phyloP scores from a whole-genome alignment of 2,329 filamentous ascomycete species.

The Chaetomium sp. region DNA sequence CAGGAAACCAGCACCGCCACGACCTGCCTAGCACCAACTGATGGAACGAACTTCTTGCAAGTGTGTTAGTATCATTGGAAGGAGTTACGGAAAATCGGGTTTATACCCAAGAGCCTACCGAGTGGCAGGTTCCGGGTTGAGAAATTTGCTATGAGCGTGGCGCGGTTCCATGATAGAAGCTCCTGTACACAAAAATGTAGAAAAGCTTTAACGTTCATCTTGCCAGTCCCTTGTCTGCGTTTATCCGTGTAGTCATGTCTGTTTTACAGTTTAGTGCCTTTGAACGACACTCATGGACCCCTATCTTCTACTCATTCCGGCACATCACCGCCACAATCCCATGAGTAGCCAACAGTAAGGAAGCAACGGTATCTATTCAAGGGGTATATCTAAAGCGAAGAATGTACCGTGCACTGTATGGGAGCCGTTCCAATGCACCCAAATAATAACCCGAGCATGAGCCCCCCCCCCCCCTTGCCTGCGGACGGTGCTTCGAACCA shows the following conservation, averaged over 20 bases:
- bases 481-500: too few relatives aligned
- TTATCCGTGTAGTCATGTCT: background rate
- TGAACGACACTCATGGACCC: too few relatives aligned
- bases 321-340: too few relatives aligned
- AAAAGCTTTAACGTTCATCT: slow-evolving; percentile 3
- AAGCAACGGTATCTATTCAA: slow-evolving; percentile 4
- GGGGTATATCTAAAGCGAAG: slow-evolving; percentile 5
- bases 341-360: background rate
- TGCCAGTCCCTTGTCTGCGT: background rate
- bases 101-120: slow-evolving; percentile 1
- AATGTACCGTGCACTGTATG: background rate
- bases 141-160: background rate
- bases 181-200: slow-evolving; percentile 12
- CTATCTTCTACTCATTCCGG: too few relatives aligned
- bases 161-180: slow-evolving; percentile 8
- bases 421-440: background rate
- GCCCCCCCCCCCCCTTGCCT: background rate
- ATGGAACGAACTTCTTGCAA: background rate
- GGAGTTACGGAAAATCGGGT: slow-evolving; percentile 8
- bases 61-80: slow-evolving; percentile 1
- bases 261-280: too few relatives aligned
- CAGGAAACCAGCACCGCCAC: too few relatives aligned
- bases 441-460: background rate
- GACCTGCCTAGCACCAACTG: background rate
- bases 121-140: background rate